Evolutionary conservation across 164 flowering plant genomes (phyloP), one percentile per base, ranked within the genome.

Genomic region (Liriodendron chinense): DNA sequence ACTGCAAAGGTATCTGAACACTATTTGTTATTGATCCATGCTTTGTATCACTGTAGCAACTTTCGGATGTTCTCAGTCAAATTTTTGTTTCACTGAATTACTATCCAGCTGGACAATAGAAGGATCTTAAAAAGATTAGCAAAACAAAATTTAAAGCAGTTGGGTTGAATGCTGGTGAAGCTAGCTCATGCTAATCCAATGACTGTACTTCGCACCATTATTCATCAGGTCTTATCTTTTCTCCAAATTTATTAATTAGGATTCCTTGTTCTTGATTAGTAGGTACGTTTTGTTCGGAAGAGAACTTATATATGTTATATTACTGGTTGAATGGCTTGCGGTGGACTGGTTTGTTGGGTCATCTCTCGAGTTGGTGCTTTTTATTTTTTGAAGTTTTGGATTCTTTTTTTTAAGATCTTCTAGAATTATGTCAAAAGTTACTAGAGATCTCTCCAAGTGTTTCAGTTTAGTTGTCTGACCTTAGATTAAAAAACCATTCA

Each of bases 151-250:
- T 80, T 96, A 50, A 96, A 96, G 90, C 99, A 94, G 86, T 88
- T 96, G 59, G 99, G 99, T 62, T 86, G 99, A 70, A 94, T 96
- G 99, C 98, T 96, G 73, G 99, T 98, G 47, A 96, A 96, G 74
- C 84, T 96, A 74, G 98, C 99, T 81, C 99, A 96, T 90, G 97
- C 98, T 43, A 94, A 94, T 84, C 99, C 99, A 28, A 89, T 96
- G 97, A 96, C 98, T 70, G 99, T 96, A 9, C 91, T 96, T 65
- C 89, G 98, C 47, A 96, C 99, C 49, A 96, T 96, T 82, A 92
- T 96, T 77, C 93, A 94, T 47, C 99, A 96, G 98, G 99, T 96
- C 69, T 21, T n/a, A 24, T 65, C 4, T 65, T 65, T 5, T 12
- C 68, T 9, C 9, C 16, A 3, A 18, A 24, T 65, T 22, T 68